Evolutionary conservation across 768 basidiomycete genomes (phyloP), one percentile per base, ranked within the genome.

Genomic region (Suillus hirtellus): DNA sequence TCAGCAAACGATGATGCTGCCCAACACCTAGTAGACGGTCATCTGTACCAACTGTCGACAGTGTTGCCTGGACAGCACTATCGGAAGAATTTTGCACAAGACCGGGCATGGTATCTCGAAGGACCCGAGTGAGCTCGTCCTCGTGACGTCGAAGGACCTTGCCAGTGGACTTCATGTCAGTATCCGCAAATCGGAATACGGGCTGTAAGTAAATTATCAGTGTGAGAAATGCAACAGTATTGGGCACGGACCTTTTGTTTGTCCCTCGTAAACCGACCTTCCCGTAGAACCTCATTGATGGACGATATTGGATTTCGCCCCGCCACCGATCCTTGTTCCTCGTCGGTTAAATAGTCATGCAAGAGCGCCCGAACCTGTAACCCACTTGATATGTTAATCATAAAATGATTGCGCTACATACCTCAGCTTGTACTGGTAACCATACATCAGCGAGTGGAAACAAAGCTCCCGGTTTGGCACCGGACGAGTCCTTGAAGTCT

Each of bases 61-160:
- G 68, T 27, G 88, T 83, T 31, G 63, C 78, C 69, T 90, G 90
- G 0, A 85, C 77, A n/a, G 83, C 75, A 68, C 83, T 87, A 54
- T 90, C 89, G 0, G 84, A 77, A 9, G 84, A 77, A 43, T 85
- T 86, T 47, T 92, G 87, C 9, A 95, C 95, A 49, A 99, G 83
- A 21, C 97, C 97, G 0, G 97, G 97, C 73, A 98, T 95, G 0
- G 93, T 96, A 44, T 94, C 89, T 72, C 90, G 90, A 35, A 99
- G 82, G 1, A 93, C 86, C 44, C 85, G 83, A 24, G 88, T 90
- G 35, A 99, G 83, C 53, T 90, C 89, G 63, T 96, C 93, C 77
- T 98, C 96, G 67, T 95, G 86, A 7, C 77, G 76, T 67, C 86
- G 87, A 50, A 98, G 84, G 12, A 81, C 76, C 69, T 89, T 93